These are phyloP conservation scores for Saccharomycopsis guyanensis DNA, from an alignment of 805 yeast genomes.

Conservation along the genomic window DNA sequence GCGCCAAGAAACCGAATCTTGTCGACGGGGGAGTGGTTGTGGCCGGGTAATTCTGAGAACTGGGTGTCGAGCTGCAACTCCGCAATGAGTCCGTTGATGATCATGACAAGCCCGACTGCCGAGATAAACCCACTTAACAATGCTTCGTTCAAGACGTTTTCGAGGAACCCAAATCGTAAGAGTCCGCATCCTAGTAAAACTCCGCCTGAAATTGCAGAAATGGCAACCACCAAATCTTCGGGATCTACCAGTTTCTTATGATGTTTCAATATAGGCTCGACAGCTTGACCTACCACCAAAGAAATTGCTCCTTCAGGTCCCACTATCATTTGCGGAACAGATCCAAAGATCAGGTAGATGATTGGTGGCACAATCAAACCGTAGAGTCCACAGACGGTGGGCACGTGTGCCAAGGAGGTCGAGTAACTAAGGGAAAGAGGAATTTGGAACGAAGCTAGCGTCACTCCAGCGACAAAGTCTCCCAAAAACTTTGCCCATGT, in stretches of 20 bases:
- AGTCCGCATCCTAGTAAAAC: conserved; percentile 66
- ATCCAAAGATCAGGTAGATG: conserved; percentile 70
- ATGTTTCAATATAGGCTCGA: conserved; percentile 46
- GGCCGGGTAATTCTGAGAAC: conserved; percentile 39
- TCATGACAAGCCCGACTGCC: conserved; percentile 80
- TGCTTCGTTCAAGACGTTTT: conserved; percentile 70
- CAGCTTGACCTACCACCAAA: conserved; percentile 71
- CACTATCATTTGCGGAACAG: conserved; percentile 83
- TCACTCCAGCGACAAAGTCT: conserved; percentile 77
- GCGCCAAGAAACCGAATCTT: conserved; percentile 52
- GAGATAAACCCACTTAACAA: conserved; percentile 76
- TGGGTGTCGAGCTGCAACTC: conserved; percentile 58
- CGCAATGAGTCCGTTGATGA: conserved; percentile 64
- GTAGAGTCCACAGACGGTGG: conserved; percentile 71
- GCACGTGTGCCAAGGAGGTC: conserved; percentile 74
- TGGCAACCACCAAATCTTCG: conserved; percentile 53
- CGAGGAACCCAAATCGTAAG: conserved; percentile 79
- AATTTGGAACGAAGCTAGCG: conserved; percentile 85
- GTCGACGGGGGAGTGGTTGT: conserved; percentile 63
- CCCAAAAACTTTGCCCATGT: conserved; percentile 32
- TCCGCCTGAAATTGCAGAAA: conserved; percentile 72
- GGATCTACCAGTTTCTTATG: conserved; percentile 34
- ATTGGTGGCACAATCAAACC: conserved; percentile 73
- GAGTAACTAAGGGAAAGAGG: conserved; percentile 74
- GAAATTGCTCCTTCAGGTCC: conserved; percentile 92